phyloP scores from a whole-genome alignment of 371 early-diverging fungal species.

The Mortierella sp. region DNA sequence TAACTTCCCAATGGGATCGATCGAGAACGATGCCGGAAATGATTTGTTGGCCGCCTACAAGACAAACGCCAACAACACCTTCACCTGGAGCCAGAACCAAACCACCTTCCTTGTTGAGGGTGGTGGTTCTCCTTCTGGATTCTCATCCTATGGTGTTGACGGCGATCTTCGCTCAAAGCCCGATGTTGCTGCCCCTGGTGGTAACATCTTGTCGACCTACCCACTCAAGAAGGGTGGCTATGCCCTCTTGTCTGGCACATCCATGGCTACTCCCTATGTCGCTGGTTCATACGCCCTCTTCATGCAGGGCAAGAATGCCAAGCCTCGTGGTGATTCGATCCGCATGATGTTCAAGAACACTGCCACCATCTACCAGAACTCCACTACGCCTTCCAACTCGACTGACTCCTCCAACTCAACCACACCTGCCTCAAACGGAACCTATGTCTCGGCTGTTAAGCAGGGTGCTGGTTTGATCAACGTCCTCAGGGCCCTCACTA shows the following conservation, averaged over 20 bases:
- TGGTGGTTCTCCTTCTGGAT: conserved; percentile 64
- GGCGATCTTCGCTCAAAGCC: conserved; percentile 79
- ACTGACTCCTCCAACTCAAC: neutral
- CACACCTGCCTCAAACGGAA: neutral
- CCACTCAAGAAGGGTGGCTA: conserved; percentile 53
- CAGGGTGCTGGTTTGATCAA: conserved; percentile 88
- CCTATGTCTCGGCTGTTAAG: conserved; percentile 59
- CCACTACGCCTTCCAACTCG: neutral
- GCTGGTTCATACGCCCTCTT: conserved; percentile 70
- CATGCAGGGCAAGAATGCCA: conserved; percentile 56
- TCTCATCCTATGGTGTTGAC: conserved; percentile 79
- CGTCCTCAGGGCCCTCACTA: conserved; percentile 66
- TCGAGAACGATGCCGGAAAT: conserved; percentile 48
- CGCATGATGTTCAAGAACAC: conserved; percentile 53
- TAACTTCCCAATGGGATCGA: conserved; percentile 37
- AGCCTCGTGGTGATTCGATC: conserved; percentile 28
- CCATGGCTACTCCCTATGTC: conserved; percentile 70
- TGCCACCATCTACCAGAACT: conserved; percentile 38
- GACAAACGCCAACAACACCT: conserved; percentile 8
- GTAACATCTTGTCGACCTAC: conserved; percentile 48
- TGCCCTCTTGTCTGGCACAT: conserved; percentile 62
- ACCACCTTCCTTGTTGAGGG: conserved; percentile 46
- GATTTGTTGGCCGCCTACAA: conserved; percentile 25
- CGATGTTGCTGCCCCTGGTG: conserved; percentile 63
- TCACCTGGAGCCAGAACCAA: conserved; percentile 20